These are phyloP conservation scores for Colletotrichum salicis DNA, from an alignment of 2,329 filamentous ascomycete species.

Conservation along the genomic window DNA sequence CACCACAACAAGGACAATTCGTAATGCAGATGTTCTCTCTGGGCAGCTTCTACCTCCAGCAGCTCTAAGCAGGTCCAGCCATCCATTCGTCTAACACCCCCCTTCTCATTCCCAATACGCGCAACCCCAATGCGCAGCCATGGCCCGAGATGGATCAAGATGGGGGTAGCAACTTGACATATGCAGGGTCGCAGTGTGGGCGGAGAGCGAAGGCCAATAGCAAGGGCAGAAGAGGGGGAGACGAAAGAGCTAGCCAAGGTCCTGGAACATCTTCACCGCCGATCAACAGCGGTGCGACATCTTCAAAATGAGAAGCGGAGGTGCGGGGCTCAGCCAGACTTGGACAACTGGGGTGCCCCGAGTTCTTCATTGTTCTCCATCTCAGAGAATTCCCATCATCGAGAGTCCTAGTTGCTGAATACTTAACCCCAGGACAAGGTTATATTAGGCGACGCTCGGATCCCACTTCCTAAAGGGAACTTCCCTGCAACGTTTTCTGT, in stretches of 20 bases:
- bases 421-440: not conserved
- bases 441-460: not conserved
- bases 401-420: not conserved
- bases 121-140: not conserved
- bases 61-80: not conserved
- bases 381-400: not conserved
- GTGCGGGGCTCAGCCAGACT: not conserved
- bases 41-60: not conserved
- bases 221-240: not conserved
- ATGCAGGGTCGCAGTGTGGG: not conserved
- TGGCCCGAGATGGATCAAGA: not conserved
- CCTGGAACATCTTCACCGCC: conserved; percentile 3
- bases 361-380: not conserved
- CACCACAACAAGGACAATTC: not conserved
- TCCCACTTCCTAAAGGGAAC: not conserved
- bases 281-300: not conserved
- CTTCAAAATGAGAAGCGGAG: not conserved
- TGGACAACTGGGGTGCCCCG: not conserved
- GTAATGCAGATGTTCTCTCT: not conserved
- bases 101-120: not conserved
- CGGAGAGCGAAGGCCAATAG: not conserved
- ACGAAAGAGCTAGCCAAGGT: not conserved
- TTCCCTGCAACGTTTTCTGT: not conserved
- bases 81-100: not conserved
- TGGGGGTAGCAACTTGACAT: not conserved